A percentile compares a stretch with the other conserved stretches of the same genome.
These are phyloP conservation scores for Candida boleticola DNA, from an alignment of 805 yeast species.

Conservation along the genomic window DNA sequence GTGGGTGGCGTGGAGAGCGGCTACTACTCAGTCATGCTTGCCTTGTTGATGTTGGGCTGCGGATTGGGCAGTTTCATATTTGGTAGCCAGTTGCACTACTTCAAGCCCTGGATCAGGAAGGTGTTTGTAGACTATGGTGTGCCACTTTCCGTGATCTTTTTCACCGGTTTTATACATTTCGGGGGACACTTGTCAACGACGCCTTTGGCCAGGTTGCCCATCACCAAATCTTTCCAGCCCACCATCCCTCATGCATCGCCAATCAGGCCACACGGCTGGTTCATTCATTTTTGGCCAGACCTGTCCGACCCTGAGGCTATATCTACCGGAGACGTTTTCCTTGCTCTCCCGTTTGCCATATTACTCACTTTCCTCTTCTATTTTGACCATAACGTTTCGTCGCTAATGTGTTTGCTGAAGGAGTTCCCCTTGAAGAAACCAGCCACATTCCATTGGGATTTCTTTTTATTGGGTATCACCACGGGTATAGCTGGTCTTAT, in stretches of 20 bases:
- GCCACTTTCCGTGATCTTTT: constrained; percentile 79
- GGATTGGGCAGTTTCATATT: constrained; percentile 63
- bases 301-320: constrained; percentile 32
- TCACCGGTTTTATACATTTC: constrained; percentile 90
- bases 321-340: constrained; percentile 70
- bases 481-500: constrained; percentile 85
- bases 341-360: constrained; percentile 92
- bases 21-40: constrained; percentile 71
- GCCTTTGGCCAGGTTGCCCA: constrained; percentile 62
- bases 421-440: constrained; percentile 83
- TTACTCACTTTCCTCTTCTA: constrained; percentile 81
- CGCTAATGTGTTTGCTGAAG: constrained; percentile 86
- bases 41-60: constrained; percentile 70
- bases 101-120: constrained; percentile 60
- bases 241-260: constrained; percentile 37
- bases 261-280: constrained; percentile 64
- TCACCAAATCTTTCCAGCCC: constrained; percentile 71
- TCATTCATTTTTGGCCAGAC: constrained; percentile 68
- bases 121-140: constrained; percentile 84
- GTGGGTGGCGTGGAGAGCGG: constrained; percentile 40
- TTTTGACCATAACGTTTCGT: constrained; percentile 93
- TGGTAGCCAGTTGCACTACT: constrained; percentile 61
- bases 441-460: constrained; percentile 90
- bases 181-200: constrained; percentile 70
- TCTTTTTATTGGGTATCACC: constrained; percentile 75